Conservation (phyloP, 306 rosid genomes). For the Vachellia collinsii region DNA sequence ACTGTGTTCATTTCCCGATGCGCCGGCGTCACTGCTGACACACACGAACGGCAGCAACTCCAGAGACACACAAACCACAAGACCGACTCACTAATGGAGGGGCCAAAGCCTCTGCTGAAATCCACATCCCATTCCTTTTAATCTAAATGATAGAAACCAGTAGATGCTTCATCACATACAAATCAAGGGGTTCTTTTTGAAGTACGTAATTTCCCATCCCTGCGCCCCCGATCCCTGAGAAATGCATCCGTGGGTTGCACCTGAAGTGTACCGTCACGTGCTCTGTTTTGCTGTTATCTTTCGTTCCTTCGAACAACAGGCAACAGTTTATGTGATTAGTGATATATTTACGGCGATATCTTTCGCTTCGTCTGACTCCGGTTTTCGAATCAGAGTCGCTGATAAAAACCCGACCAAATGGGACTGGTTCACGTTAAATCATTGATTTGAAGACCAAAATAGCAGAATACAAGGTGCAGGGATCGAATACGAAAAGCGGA, state of each 20-base stretch:
- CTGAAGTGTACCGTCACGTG: neutral
- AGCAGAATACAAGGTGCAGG: too few species aligned
- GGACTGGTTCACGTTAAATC: neutral
- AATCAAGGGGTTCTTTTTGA: neutral
- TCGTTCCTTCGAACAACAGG: neutral
- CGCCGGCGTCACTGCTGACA: neutral
- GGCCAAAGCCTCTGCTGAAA: neutral
- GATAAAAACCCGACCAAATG: neutral
- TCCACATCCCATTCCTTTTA: neutral
- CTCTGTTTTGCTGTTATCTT: neutral
- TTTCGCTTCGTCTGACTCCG: neutral
- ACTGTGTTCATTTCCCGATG: neutral
- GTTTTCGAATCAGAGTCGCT: neutral
- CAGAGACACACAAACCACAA: neutral
- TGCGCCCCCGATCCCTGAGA: neutral
- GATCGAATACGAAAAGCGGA: too few species aligned
- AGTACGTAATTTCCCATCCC: neutral
- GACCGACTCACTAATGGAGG: neutral
- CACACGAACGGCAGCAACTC: neutral
- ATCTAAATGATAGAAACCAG: neutral
- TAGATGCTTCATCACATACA: neutral
- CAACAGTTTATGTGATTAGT: neutral
- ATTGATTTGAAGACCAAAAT: neutral
- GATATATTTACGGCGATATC: neutral
- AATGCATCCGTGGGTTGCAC: neutral